phyloP scores from a whole-genome alignment of 1,139 yeast species.

The Diutina sp. region DNA sequence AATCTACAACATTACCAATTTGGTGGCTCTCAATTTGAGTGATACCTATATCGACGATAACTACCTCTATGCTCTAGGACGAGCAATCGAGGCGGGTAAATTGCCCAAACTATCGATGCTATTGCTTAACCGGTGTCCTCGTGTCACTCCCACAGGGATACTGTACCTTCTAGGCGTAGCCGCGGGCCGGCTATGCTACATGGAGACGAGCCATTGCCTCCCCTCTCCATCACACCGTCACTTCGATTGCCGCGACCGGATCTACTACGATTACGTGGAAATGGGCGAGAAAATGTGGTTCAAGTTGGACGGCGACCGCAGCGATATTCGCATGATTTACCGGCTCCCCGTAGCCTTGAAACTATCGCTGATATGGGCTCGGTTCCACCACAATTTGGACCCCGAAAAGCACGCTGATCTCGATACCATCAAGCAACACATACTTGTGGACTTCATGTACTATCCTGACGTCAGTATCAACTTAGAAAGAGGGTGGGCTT shows the following conservation, averaged over 20 bases:
- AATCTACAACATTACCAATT: background rate
- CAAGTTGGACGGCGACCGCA: background rate
- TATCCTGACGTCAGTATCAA: background rate
- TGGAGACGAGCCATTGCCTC: background rate
- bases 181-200: background rate
- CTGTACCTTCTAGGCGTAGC: background rate
- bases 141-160: background rate
- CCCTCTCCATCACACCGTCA: background rate
- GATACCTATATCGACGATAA: background rate
- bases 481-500: background rate
- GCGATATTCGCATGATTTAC: background rate
- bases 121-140: background rate
- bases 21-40: background rate
- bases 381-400: background rate
- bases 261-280: background rate
- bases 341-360: background rate
- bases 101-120: background rate
- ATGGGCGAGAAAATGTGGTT: background rate
- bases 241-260: background rate
- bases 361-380: background rate
- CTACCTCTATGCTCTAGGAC: background rate
- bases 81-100: background rate
- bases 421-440: background rate
- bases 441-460: background rate
- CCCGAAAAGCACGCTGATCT: background rate